Evolutionary conservation across 2,329 filamentous ascomycete species (phyloP).

Genomic region (Clonostachys chloroleuca): DNA sequence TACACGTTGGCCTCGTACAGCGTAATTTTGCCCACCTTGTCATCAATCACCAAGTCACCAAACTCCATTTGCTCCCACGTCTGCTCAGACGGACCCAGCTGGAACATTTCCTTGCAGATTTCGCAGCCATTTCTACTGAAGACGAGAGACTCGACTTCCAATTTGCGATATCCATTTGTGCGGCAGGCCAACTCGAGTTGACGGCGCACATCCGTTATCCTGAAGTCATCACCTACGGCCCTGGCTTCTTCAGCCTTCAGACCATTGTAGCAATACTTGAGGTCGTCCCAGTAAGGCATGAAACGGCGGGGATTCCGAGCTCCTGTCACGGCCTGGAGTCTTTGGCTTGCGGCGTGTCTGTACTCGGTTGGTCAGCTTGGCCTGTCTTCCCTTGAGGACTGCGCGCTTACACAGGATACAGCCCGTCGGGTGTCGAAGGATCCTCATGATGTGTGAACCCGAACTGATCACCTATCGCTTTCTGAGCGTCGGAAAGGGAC

Average conservation of each 20-base stretch:
- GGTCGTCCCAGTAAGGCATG: not conserved
- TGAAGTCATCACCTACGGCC: not conserved
- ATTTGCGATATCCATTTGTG: not conserved
- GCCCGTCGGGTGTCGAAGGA: too few relatives aligned
- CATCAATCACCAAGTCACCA: not conserved
- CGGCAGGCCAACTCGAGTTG: not conserved
- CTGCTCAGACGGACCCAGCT: not conserved
- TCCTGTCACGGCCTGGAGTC: not conserved
- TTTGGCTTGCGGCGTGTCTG: not conserved
- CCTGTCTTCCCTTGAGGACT: too few relatives aligned
- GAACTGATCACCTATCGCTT: too few relatives aligned
- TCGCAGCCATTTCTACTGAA: not conserved
- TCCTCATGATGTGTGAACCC: too few relatives aligned
- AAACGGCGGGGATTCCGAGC: not conserved
- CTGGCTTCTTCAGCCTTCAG: not conserved
- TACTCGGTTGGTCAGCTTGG: too few relatives aligned
- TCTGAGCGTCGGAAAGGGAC: too few relatives aligned
- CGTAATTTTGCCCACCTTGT: not conserved
- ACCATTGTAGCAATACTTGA: too few relatives aligned
- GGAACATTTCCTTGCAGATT: too few relatives aligned
- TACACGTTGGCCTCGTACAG: not conserved
- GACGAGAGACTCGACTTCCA: not conserved
- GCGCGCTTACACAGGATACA: too few relatives aligned
- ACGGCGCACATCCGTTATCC: not conserved
- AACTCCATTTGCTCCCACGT: not conserved